These are phyloP conservation scores for Aspergillus tamarii DNA, from an alignment of 2,329 filamentous ascomycete species.

Conservation along the genomic window DNA sequence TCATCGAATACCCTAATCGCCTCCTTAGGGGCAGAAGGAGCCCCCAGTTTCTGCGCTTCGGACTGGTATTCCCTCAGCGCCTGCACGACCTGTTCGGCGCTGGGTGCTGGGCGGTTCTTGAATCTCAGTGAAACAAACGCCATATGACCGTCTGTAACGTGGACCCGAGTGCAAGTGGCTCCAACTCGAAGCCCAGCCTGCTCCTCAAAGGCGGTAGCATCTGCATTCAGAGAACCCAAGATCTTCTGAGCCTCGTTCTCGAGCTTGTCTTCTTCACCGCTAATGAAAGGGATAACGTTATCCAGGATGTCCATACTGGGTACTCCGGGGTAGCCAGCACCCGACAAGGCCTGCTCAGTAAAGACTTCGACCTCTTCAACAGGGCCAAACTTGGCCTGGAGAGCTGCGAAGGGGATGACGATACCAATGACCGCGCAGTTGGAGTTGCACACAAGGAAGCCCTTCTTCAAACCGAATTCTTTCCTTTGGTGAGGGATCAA, in stretches of 20 bases:
- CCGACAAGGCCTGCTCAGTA: constrained; percentile 92
- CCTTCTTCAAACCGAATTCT: constrained; percentile 73
- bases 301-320: constrained; percentile 94
- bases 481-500: constrained; percentile 87
- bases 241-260: constrained; percentile 96
- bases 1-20: constrained; percentile 90
- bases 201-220: constrained; percentile 74
- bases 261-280: constrained; percentile 93
- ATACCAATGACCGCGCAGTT: constrained; percentile 98
- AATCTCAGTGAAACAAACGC: constrained; percentile 91
- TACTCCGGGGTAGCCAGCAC: constrained; percentile 70
- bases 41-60: constrained; percentile 81
- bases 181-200: constrained; percentile 75
- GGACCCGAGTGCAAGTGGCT: constrained; percentile 88
- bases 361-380: constrained; percentile 78
- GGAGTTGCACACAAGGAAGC: constrained; percentile 95
- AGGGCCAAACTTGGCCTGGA: constrained; percentile 84
- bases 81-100: constrained; percentile 73
- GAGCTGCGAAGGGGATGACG: constrained; percentile 89
- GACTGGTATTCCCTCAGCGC: constrained; percentile 80
- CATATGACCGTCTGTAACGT: constrained; percentile 93
- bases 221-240: constrained; percentile 72
- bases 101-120: constrained; percentile 72
- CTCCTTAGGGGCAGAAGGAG: constrained; percentile 79
- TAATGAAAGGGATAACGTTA: constrained; percentile 93